Base-by-base conservation (phyloP, 2,329 filamentous ascomycete species). In the Fusarium compactum region DNA sequence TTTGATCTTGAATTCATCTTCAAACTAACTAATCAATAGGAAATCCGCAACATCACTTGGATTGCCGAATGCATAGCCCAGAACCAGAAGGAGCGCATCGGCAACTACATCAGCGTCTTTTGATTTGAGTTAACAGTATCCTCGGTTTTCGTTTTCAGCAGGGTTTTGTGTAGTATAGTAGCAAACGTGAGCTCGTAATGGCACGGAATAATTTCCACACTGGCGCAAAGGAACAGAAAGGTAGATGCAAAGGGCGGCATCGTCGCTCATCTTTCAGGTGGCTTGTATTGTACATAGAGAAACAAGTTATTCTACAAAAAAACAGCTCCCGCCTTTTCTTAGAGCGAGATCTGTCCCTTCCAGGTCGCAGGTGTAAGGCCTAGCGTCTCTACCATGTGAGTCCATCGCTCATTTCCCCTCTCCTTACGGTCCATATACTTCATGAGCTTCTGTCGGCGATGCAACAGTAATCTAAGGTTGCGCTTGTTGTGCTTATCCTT, bases 1-100 rank as follows among this genome's bases (percentile, higher is more conserved):
- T 7, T 6, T 80, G 40, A 43, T 4, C 15, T n/a, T 25, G 43
- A 18, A 34, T 1, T 14, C 16, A 12, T 4, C 41, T 22, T 43
- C 58, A 22, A 55, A 58, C 78, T 83, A 76, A 86, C 76, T 27
- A 43, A 7, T 22, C 22, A 18, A 9, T 68, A 98, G 95, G 96
- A 99, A 92, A 98, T 98, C 76, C 92, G 96, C 72, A 99, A 99
- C 83, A 97, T 99, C 78, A 98, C 96, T 54, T 99, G 96, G 96
- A 99, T 99, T 81, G 92, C 96, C 24, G 96, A 99, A 83, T 99
- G 96, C 84, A 99, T 99, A 87, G 96, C 96, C 59, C 96, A 99
- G 84, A 98, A 97, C 85, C 96, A 99, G 83, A 99, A 99, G 85
- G 96, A 99, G 82, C 90, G 96, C 79, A 98, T 99, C 80, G 92